These are phyloP conservation scores for Zymoseptoria pseudotritici DNA, from an alignment of 2,329 filamentous ascomycete genomes.

Conservation along the genomic window DNA sequence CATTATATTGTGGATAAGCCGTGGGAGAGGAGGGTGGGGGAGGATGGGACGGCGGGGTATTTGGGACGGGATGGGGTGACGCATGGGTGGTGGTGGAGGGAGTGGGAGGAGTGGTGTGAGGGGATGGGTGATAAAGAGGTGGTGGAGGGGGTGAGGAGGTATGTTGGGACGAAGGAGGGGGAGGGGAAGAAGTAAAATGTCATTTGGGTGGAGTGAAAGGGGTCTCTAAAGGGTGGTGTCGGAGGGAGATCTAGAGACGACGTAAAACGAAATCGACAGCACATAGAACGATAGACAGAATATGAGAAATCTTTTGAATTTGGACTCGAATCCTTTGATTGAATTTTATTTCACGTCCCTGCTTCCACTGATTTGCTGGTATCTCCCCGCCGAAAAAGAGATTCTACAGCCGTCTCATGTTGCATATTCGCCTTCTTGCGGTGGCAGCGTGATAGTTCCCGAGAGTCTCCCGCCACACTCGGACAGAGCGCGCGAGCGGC, in stretches of 20 bases:
- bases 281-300: neutral
- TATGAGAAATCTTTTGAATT: neutral
- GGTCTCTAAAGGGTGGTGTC: no score
- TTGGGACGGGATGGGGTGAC: slow-evolving; percentile 45
- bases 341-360: no score
- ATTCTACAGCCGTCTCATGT: no score
- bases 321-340: no score
- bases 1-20: slow-evolving; percentile 53
- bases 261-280: neutral
- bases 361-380: no score
- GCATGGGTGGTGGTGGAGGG: slow-evolving; percentile 48
- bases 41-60: slow-evolving; percentile 41
- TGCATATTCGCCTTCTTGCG: no score
- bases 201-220: neutral
- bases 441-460: no score
- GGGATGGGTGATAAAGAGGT: slow-evolving; percentile 30
- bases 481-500: no score
- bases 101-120: slow-evolving; percentile 36
- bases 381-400: no score
- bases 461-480: no score
- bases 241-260: neutral
- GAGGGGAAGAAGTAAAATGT: slow-evolving; percentile 9
- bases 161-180: slow-evolving; percentile 18
- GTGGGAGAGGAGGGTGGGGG: slow-evolving; percentile 39
- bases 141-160: slow-evolving; percentile 13